Evolutionary conservation across 2,329 filamentous ascomycete species (phyloP), one percentile per base, ranked within the genome.

Genomic region (Rutstroemia sp.): DNA sequence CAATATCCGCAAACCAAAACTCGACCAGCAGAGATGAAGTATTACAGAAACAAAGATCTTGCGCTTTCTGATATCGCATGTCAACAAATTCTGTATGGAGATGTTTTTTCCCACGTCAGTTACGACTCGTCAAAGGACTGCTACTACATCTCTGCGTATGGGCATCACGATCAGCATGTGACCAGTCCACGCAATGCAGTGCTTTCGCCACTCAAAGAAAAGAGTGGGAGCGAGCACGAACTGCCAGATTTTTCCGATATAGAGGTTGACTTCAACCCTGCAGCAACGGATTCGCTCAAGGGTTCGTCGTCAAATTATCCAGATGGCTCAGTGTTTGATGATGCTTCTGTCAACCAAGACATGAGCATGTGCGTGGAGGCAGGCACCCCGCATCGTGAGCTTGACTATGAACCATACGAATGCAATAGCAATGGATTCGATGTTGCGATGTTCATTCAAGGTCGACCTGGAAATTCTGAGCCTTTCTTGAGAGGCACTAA

Each of bases 1-100:
- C 34, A 8, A 34, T 56, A 56, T 27, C 53, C 53, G 21, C 21
- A 60, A 58, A 39, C 49, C 59, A 46, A 59, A 48, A 27, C 17
- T 38, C 27, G 56, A 50, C 49, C 48, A 56, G 46, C 49, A 54
- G 4, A 57, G 58, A 42, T 27, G 16, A n/a, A 56, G 9, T 9
- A 45, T 9, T 56, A 51, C 19, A 48, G 34, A 2, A 42, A 25
- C 5, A 27, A n/a, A 19, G 48, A 51, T 34, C 48, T 44, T 14
- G 53, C 53, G 21, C 51, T 56, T 6, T 25, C 25, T 23, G 48
- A 37, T 30, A 23, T 51, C 30, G 4, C 10, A n/a, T 10, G 30
- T 30, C 44, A 50, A 34, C 44, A 50, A 17, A 39, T 34, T 10
- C 9, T 34, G 30, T 34, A 48, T 27, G n/a, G 23, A 50, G 16